Evolutionary conservation across 768 basidiomycete species (phyloP).

Genomic region (Lactifluus piperatus): DNA sequence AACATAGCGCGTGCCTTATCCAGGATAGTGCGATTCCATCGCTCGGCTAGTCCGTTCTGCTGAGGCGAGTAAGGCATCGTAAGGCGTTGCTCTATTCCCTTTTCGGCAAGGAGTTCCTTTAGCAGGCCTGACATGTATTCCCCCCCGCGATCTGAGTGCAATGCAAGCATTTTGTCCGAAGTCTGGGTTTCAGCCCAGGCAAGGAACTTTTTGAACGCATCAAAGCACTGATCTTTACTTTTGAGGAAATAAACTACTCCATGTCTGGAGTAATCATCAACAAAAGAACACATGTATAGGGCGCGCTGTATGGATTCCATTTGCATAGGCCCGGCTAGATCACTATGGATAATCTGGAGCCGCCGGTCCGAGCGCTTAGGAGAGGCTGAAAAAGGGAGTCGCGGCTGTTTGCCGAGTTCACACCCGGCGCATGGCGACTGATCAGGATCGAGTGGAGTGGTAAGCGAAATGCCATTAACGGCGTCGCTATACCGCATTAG

Average conservation of each 20-base stretch:
- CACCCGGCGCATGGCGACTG: not conserved
- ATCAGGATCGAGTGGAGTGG: not conserved
- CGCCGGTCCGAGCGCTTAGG: not conserved
- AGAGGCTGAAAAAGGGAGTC: not conserved
- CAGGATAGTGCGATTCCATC: constrained; percentile 31
- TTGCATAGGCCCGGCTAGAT: not conserved
- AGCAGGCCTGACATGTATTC: constrained; percentile 36
- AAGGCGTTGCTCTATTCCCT: constrained; percentile 33
- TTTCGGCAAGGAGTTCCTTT: constrained; percentile 23
- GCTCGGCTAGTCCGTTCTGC: constrained; percentile 38
- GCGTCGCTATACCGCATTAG: not conserved
- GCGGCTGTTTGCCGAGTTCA: not conserved
- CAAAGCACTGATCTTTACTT: not conserved
- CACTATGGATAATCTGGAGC: not conserved
- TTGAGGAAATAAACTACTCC: not conserved
- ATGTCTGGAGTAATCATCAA: not conserved
- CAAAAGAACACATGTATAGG: not conserved
- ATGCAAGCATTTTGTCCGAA: constrained; percentile 23
- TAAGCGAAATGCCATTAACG: not conserved
- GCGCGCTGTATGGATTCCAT: not conserved
- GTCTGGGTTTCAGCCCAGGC: constrained; percentile 29
- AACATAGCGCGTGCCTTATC: constrained; percentile 31
- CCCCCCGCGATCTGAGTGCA: constrained; percentile 37
- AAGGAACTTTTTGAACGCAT: not conserved
- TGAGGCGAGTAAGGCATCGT: constrained; percentile 36